These are phyloP conservation scores for Helminthosporium solani DNA, from an alignment of 2,329 filamentous ascomycete genomes.

Conservation along the genomic window DNA sequence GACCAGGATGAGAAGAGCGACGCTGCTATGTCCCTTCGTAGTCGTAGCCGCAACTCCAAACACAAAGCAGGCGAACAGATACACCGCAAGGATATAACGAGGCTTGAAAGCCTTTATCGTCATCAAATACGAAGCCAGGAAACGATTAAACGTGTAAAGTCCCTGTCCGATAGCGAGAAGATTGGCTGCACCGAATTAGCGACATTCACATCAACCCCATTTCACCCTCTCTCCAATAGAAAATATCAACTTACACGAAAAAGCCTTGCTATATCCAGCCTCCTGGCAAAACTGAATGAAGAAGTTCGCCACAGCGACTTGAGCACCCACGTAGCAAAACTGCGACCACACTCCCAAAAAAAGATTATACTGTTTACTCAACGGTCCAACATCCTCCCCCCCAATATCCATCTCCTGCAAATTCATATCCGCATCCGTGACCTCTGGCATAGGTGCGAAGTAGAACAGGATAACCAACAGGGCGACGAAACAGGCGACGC, in stretches of 20 bases:
- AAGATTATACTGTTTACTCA: slow-evolving; percentile 33
- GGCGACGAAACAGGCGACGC: slow-evolving; percentile 58
- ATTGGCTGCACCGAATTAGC: slow-evolving; percentile 6
- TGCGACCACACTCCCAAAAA: slow-evolving; percentile 52
- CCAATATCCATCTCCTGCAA: slow-evolving; percentile 30
- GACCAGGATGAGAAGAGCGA: slow-evolving; percentile 16
- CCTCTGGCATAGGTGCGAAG: slow-evolving; percentile 59
- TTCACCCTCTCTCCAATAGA: not conserved
- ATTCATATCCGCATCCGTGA: slow-evolving; percentile 57
- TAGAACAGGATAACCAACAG: slow-evolving; percentile 57
- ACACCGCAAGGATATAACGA: slow-evolving; percentile 30
- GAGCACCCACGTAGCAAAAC: slow-evolving; percentile 59
- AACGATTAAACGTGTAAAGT: slow-evolving; percentile 16
- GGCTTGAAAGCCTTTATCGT: slow-evolving; percentile 43
- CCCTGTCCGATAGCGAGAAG: slow-evolving; percentile 17
- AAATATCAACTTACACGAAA: slow-evolving; percentile 6
- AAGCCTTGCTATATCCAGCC: slow-evolving; percentile 11
- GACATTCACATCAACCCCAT: not conserved
- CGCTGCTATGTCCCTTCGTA: slow-evolving; percentile 11
- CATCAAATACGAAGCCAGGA: slow-evolving; percentile 13
- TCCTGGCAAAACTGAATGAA: slow-evolving; percentile 33
- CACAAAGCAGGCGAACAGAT: slow-evolving; percentile 14
- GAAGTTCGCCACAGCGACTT: slow-evolving; percentile 53
- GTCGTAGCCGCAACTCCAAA: slow-evolving; percentile 13
- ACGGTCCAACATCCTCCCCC: slow-evolving; percentile 7